These are phyloP conservation scores for Fusarium begoniae DNA, from an alignment of 2,329 filamentous ascomycete genomes.

Conservation along the genomic window DNA sequence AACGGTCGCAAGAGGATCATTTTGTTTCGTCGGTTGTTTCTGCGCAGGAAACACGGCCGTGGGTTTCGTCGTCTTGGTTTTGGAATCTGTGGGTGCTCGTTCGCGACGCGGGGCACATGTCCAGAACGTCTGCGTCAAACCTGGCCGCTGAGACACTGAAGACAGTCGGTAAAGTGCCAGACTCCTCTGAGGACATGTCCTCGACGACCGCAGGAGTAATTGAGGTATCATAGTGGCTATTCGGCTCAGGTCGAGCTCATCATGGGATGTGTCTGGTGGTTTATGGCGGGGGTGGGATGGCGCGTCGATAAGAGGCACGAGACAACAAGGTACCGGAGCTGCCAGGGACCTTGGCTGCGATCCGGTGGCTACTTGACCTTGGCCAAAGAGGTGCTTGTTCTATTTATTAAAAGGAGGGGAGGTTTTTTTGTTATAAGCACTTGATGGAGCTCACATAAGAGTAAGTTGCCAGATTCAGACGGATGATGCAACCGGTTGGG, in stretches of 20 bases:
- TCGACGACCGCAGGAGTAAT: slow-evolving; percentile 46
- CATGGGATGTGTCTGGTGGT: slow-evolving; percentile 35
- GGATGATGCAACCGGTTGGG: slow-evolving; percentile 43
- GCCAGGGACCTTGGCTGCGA: slow-evolving; percentile 23
- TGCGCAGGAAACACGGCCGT: slow-evolving; percentile 30
- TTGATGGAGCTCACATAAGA: slow-evolving; percentile 29
- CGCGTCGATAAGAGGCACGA: slow-evolving; percentile 16
- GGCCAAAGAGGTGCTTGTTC: slow-evolving; percentile 6
- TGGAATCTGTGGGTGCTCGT: slow-evolving; percentile 32
- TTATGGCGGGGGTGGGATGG: slow-evolving; percentile 36
- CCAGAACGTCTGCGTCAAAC: slow-evolving; percentile 44
- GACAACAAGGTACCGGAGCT: slow-evolving; percentile 33
- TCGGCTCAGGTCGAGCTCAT: slow-evolving; percentile 42
- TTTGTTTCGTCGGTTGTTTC: slow-evolving; percentile 32
- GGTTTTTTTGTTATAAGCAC: slow-evolving; percentile 14
- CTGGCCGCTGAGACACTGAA: slow-evolving; percentile 42
- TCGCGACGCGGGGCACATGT: slow-evolving; percentile 45
- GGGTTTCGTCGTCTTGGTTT: slow-evolving; percentile 35
- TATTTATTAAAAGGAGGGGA: not conserved
- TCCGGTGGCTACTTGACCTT: slow-evolving; percentile 11
- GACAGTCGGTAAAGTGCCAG: slow-evolving; percentile 41
- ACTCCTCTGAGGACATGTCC: slow-evolving; percentile 46
- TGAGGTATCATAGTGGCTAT: slow-evolving; percentile 49
- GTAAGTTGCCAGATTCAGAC: slow-evolving; percentile 31
- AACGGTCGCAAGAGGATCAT: slow-evolving; percentile 46